These are phyloP conservation scores for Parmales sp. DNA, from an alignment of 108 stramenopile genomes.

Conservation along the genomic window DNA sequence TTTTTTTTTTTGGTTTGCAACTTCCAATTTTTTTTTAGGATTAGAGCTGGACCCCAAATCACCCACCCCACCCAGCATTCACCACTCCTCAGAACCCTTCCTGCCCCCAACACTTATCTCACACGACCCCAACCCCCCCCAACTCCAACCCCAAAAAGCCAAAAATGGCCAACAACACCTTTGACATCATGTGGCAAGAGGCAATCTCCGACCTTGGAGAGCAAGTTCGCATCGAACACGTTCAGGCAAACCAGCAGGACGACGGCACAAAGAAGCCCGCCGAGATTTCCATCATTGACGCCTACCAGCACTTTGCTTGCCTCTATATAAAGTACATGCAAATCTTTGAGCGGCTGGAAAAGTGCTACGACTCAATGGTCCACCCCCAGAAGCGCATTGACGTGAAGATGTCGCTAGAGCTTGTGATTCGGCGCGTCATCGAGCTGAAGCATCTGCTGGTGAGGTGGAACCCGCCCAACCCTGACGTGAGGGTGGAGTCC, in stretches of 20 bases:
- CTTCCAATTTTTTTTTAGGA: too few relatives aligned
- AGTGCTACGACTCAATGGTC: constrained; percentile 58
- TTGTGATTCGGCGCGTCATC: constrained; percentile 60
- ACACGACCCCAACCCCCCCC: too few relatives aligned
- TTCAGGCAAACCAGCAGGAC: background rate
- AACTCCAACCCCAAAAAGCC: too few relatives aligned
- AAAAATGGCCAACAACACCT: constrained; percentile 24
- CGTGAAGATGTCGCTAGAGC: constrained; percentile 55
- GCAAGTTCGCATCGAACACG: constrained; percentile 43
- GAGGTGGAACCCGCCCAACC: constrained; percentile 72
- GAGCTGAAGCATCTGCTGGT: constrained; percentile 62
- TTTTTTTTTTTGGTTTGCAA: too few relatives aligned
- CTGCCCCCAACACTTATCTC: too few relatives aligned
- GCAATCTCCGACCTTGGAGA: constrained; percentile 54
- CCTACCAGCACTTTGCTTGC: constrained; percentile 53
- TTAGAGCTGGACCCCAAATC: too few relatives aligned
- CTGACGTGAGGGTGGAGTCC: constrained; percentile 31
- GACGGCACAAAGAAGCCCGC: constrained; percentile 1
- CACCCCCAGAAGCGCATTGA: constrained; percentile 78
- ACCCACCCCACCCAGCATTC: too few relatives aligned
- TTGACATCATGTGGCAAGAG: constrained; percentile 42
- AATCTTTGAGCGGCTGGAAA: constrained; percentile 47
- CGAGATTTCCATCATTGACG: constrained; percentile 10
- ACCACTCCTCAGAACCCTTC: too few relatives aligned
- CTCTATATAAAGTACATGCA: constrained; percentile 66